These are phyloP conservation scores for Apiospora rasikravindrae DNA, from an alignment of 2,329 filamentous ascomycete species.

Conservation along the genomic window DNA sequence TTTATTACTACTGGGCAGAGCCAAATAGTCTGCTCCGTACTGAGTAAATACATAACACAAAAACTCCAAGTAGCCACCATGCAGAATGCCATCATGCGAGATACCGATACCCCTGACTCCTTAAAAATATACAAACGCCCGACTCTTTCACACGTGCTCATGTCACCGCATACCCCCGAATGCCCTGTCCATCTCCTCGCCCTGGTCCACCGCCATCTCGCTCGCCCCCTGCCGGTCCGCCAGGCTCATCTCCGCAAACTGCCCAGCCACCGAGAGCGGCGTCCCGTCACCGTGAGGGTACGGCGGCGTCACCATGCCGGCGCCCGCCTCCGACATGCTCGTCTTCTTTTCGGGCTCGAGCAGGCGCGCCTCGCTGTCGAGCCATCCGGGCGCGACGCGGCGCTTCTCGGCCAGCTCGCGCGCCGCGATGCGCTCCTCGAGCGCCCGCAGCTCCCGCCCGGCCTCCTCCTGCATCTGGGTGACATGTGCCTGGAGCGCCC, in stretches of 20 bases:
- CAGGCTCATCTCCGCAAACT: slow-evolving; percentile 37
- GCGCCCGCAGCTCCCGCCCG: slow-evolving; percentile 67
- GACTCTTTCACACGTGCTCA: background rate
- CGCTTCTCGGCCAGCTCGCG: slow-evolving; percentile 81
- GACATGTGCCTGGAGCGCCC: slow-evolving; percentile 77
- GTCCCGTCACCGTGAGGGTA: slow-evolving; percentile 46
- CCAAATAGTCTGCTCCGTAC: background rate
- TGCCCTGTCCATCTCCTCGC: slow-evolving; percentile 61
- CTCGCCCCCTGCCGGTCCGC: slow-evolving; percentile 34
- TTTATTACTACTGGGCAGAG: background rate
- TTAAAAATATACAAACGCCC: background rate
- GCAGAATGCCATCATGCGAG: slow-evolving; percentile 1
- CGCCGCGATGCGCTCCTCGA: slow-evolving; percentile 69
- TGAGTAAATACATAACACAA: background rate
- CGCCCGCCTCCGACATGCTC: slow-evolving; percentile 25
- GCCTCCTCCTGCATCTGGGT: slow-evolving; percentile 71
- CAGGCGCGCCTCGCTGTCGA: slow-evolving; percentile 74
- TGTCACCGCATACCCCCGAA: slow-evolving; percentile 50
- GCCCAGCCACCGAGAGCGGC: slow-evolving; percentile 30
- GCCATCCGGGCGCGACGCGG: slow-evolving; percentile 78
- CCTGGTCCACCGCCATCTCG: slow-evolving; percentile 53
- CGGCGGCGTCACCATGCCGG: background rate
- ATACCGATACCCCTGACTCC: background rate
- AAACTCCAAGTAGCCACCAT: background rate
- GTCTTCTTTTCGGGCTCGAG: slow-evolving; percentile 67